Base-by-base conservation (phyloP, 352 stramenopile genomes). In the Globisporangium nodosum region DNA sequence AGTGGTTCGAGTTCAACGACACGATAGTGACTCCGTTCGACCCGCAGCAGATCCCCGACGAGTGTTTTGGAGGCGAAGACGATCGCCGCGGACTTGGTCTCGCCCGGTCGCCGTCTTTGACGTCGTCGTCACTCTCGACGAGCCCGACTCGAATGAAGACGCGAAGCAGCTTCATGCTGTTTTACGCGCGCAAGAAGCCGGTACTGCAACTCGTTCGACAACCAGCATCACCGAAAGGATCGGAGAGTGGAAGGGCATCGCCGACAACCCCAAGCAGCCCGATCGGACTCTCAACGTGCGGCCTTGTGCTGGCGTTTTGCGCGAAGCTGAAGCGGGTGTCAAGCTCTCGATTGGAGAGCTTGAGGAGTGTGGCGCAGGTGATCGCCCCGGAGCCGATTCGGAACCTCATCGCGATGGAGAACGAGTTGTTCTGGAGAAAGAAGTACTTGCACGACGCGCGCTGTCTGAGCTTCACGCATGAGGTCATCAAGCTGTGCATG, bases 1-100 rank as follows among this genome's bases (percentile, higher is more conserved):
- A 74, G 21, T 96, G 86, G 86, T 94, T 88, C 50, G 86, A 96
- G 51, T 96, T 94, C 63, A 96, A 96, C 45, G 86, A 96, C 61
- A 96, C 82, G 1, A 24, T 94, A 7, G 85, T 96, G 33, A 86
- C 71, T 15, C 76, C 79, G 16, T 96, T 96, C 56, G 74, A 96
- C 50, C 61, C 73, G 1, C 60, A 69, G 31, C 71, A 85, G 40
- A 85, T 96, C 47, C 75, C 82, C 6, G 70, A 79, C 1, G 86
- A 96, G 54, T 96, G 86, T 51, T 87, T 85, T 58, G 74, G 76
- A 37, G 77, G 77, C 12, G 71, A 85, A 46, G 77, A 85, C 15
- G 68, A 74, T 58, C 53, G 53, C 6, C 76, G 54, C 31, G 48
- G 49, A 4, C 31, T 62, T 3, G 31, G 40, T 12, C 12, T 27